Evolutionary conservation across 2,329 filamentous ascomycete genomes (phyloP).

Genomic region (Emmonsiellopsis sp.): DNA sequence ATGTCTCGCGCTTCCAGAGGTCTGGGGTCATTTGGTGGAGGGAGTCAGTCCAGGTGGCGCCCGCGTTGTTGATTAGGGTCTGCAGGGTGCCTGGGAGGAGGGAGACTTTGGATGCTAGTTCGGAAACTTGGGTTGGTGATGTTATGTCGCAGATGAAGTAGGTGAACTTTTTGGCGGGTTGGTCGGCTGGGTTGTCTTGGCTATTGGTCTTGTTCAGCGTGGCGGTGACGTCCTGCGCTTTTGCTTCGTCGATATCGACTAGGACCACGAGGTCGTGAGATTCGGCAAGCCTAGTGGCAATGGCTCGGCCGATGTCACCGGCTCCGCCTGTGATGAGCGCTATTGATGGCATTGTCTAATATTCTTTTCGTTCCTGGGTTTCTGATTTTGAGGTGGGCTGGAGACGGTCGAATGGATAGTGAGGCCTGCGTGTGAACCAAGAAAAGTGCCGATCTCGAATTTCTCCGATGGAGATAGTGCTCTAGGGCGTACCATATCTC

Average conservation of each 20-base stretch:
- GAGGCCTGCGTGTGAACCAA: no score
- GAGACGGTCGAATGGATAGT: no score
- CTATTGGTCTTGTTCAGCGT: conserved; percentile 7
- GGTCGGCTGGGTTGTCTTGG: neutral
- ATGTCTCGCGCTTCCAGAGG: conserved; percentile 12
- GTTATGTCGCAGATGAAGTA: conserved; percentile 17
- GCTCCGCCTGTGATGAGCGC: conserved; percentile 20
- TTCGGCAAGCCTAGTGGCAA: conserved; percentile 14
- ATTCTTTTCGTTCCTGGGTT: neutral
- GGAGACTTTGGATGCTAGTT: conserved; percentile 7
- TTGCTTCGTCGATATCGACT: conserved; percentile 14
- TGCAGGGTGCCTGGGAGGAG: conserved; percentile 3
- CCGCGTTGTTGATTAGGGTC: conserved; percentile 21
- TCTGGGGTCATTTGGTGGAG: conserved; percentile 14
- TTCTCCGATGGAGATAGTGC: no score
- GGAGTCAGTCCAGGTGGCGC: conserved; percentile 15
- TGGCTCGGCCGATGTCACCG: conserved; percentile 19
- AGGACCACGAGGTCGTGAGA: conserved; percentile 15
- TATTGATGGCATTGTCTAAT: conserved; percentile 3
- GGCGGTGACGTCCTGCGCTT: conserved; percentile 9
- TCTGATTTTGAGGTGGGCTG: neutral
- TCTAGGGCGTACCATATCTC: no score
- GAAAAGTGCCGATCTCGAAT: no score
- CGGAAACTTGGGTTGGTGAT: conserved; percentile 11
- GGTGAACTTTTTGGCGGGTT: conserved; percentile 4